Base-by-base conservation (phyloP, 1,284 basidiomycete genomes). In the Apiotrichum veenhuisii region DNA sequence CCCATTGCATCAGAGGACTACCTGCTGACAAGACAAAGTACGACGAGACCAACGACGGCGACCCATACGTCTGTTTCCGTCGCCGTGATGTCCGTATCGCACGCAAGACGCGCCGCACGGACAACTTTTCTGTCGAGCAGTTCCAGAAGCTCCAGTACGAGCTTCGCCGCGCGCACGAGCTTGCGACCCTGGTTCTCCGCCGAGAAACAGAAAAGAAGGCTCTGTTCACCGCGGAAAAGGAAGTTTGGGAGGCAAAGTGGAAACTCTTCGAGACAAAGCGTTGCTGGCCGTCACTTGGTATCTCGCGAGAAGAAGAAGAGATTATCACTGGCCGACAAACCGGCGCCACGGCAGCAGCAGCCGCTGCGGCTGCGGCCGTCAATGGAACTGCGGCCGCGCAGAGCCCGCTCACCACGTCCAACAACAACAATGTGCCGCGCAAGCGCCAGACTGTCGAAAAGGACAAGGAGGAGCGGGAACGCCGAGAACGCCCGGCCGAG, bases 31-130 rank as follows among this genome's bases (percentile, higher is more conserved):
- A 20, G 30, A 30, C 5, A 5, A 30, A 46, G 45, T 86, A 85
- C 63, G 93, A 98, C 74, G 95, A 98, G 78, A 84, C 88, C 37
- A 95, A 97, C 76, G 86, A 88, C 52, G 93, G 91, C 59, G 93
- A 98, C 71, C 96, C 96, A 0, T 98, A 98, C 65, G 91, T 98
- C 50, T 99, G 96, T 78, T 98, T 99, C 83, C 87, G 96, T 41
- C 84, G 95, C 54, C 87, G 94, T 58, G 95, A 98, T 71, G 89
- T 90, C 74, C 98, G 98, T 73, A 87, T 89, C 15, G 85, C 92
- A 25, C 87, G 95, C 58, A 98, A 98, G 80, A 98, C 95, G 1
- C 86, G 94, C 25, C 87, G 91, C 11, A 88, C 88, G 1, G 92
- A 96, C 70, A 86, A 86, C 18, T 87, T 88, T 2, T 91, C 88